Evolutionary conservation across 257 asterid species (phyloP), one percentile per base, ranked within the genome.

Genomic region (Striga asiatica): DNA sequence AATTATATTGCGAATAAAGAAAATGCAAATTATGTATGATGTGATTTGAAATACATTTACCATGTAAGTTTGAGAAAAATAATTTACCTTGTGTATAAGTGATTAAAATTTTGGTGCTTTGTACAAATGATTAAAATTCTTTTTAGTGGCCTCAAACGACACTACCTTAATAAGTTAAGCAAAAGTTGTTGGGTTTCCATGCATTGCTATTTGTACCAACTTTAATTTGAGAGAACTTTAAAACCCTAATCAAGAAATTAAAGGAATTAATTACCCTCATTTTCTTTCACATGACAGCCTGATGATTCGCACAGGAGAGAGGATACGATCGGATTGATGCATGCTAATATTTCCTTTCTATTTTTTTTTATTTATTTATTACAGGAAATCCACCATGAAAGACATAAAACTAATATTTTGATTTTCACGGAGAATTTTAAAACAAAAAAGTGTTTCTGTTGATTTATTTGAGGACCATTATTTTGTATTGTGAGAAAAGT

Each of bases 161-260:
- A 35, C 43, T 62, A 25, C 55, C 58, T 39, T 17, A 11, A 54
- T 18, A 11, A 24, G 27, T 19, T 17, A 9, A 13, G 13, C 18
- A 25, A 13, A n/a, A 38, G 21, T 9, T 58, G 19, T 37, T 6
- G 8, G 3, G 12, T 27, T 27, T 27, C 32, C 32, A 27, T 27
- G 32, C 3, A 27, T 7, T 27, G 32, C 32, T 27, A 27, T 27
- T 27, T 27, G 32, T 2, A 27, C 32, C 5, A 27, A 27, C 32
- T n/a, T n/a, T n/a, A 27, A 50, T 23, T 53, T 35, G 24, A 11
- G 23, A 43, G 32, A 27, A 27, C n/a, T 27, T 27, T 27, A 27
- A 59, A 61, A 12, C 67, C 45, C 64, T 43, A 60, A 60, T 60
- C 67, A 60, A 53, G 58, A 60, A 25, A 52, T n/a, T n/a, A 12